phyloP scores from a whole-genome alignment of 345 rosid species.

The Bruguiera gymnorhiza region DNA sequence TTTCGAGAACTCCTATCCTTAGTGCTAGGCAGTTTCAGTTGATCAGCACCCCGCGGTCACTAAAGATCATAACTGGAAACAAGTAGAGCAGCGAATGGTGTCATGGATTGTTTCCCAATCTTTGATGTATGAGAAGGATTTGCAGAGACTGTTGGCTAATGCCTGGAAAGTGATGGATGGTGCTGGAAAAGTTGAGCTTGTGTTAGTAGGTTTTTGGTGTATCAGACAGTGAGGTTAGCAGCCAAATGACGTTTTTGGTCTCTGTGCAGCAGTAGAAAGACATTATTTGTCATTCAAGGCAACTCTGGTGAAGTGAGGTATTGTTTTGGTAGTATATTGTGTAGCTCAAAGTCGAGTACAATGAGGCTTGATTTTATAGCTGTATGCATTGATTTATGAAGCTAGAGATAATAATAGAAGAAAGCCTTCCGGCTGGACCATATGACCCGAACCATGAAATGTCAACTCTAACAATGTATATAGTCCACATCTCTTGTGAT shows the following conservation, averaged over 20 bases:
- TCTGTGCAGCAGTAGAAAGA: not conserved
- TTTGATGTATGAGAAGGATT: not conserved
- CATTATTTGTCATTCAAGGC: no score
- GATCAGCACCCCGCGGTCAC: conserved; percentile 69
- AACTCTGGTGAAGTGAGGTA: no score
- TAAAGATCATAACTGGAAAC: conserved; percentile 82
- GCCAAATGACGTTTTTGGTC: conserved; percentile 1
- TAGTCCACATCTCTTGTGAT: no score
- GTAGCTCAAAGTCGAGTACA: not conserved
- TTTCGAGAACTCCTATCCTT: conserved; percentile 85
- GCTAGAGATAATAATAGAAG: not conserved
- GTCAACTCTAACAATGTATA: no score
- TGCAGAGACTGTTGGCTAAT: not conserved
- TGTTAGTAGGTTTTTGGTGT: not conserved
- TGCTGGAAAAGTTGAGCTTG: not conserved
- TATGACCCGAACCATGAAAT: no score
- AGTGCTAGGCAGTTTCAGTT: conserved; percentile 68
- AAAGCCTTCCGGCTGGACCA: no score
- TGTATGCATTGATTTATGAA: not conserved
- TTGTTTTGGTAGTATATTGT: not conserved
- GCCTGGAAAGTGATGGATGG: not conserved
- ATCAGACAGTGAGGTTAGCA: not conserved
- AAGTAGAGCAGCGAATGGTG: conserved; percentile 62
- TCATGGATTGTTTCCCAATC: conserved; percentile 49
- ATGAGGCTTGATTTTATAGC: not conserved